Conservation (phyloP, 2,329 filamentous ascomycete species). For the Aspergillus piperis region DNA sequence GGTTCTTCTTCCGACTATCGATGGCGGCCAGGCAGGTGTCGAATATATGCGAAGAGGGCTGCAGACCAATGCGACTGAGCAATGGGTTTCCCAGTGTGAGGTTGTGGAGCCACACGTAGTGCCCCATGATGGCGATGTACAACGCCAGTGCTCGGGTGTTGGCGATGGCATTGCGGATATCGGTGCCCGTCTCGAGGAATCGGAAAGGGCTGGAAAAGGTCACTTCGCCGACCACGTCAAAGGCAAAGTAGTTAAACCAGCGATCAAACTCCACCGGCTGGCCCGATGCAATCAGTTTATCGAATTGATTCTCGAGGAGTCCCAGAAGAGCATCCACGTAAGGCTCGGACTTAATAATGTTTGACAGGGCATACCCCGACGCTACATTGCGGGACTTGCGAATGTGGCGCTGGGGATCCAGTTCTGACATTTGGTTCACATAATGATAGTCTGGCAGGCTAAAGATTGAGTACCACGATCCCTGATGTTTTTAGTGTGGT, state of each 20-base stretch:
- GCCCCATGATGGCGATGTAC: slow-evolving; percentile 38
- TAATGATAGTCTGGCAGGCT: slow-evolving; percentile 45
- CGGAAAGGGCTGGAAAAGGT: slow-evolving; percentile 41
- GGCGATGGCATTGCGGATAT: slow-evolving; percentile 41
- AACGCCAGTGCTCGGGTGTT: slow-evolving; percentile 32
- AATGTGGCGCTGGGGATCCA: slow-evolving; percentile 39
- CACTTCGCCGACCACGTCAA: slow-evolving; percentile 40
- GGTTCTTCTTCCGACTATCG: slow-evolving; percentile 35
- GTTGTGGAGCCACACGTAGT: slow-evolving; percentile 39
- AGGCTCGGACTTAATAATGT: slow-evolving; percentile 32
- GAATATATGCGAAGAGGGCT: slow-evolving; percentile 42
- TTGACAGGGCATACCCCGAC: slow-evolving; percentile 31
- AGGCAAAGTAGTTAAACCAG: slow-evolving; percentile 45
- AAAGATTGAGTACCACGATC: slow-evolving; percentile 39
- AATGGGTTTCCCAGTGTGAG: slow-evolving; percentile 42
- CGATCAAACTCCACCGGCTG: slow-evolving; percentile 39
- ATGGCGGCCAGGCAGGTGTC: slow-evolving; percentile 39
- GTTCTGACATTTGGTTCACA: slow-evolving; percentile 43
- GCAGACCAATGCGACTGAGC: slow-evolving; percentile 37
- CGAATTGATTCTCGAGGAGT: slow-evolving; percentile 29
- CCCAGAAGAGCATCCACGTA: slow-evolving; percentile 35
- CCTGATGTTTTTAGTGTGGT: slow-evolving; percentile 31
- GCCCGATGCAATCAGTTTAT: slow-evolving; percentile 24
- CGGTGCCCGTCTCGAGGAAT: slow-evolving; percentile 34
- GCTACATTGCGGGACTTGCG: slow-evolving; percentile 37